These are phyloP conservation scores for Pholiota molesta DNA, from an alignment of 768 basidiomycete species.

Conservation along the genomic window DNA sequence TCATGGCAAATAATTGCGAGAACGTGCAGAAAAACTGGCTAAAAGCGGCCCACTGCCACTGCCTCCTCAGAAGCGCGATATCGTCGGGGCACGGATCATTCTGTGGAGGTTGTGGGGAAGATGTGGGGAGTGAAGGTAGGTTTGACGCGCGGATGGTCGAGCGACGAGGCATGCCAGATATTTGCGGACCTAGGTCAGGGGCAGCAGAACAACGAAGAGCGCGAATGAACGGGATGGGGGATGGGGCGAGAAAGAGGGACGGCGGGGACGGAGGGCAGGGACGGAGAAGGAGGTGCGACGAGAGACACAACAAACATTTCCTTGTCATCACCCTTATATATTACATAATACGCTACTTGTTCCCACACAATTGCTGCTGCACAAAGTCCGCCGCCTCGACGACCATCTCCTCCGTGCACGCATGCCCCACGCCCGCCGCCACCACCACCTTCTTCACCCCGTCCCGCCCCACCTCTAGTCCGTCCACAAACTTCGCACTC, in stretches of 20 bases:
- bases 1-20: slow-evolving; percentile 67
- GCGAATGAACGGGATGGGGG: background rate
- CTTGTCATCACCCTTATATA: slow-evolving; percentile 28
- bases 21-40: slow-evolving; percentile 91
- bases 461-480: slow-evolving; percentile 48
- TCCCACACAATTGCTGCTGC: slow-evolving; percentile 20
- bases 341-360: slow-evolving; percentile 11
- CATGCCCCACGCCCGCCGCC: slow-evolving; percentile 62
- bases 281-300: slow-evolving; percentile 10
- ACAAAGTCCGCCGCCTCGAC: slow-evolving; percentile 43
- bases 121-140: slow-evolving; percentile 32
- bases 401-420: slow-evolving; percentile 64
- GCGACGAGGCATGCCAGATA: slow-evolving; percentile 57
- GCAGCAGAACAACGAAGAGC: background rate
- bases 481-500: slow-evolving; percentile 57
- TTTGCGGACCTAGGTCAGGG: background rate
- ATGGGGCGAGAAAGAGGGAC: slow-evolving; percentile 3
- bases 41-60: slow-evolving; percentile 95
- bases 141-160: slow-evolving; percentile 41
- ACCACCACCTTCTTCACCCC: slow-evolving; percentile 63
- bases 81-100: slow-evolving; percentile 36
- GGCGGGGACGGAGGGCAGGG: slow-evolving; percentile 4
- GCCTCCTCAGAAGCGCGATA: slow-evolving; percentile 61
- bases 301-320: slow-evolving; percentile 25
- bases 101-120: slow-evolving; percentile 26